phyloP scores from a whole-genome alignment of 2,329 filamentous ascomycete species.

The Aureobasidium subglaciale region DNA sequence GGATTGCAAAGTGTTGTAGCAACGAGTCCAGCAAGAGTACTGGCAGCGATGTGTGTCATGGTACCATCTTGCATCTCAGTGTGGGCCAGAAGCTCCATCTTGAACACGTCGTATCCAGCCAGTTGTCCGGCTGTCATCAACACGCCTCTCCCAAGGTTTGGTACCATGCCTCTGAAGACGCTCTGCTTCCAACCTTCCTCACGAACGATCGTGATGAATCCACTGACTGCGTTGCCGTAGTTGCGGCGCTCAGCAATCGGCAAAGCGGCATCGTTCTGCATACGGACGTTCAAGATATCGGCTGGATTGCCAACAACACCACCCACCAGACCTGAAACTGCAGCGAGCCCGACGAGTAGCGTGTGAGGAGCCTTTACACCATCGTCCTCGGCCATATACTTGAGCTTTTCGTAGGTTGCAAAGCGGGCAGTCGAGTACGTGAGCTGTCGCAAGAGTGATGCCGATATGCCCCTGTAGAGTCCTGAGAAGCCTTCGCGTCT shows the following conservation, averaged over 20 bases:
- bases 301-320: conserved; percentile 89
- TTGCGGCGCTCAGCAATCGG: conserved; percentile 68
- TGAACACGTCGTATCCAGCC: conserved; percentile 78
- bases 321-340: conserved; percentile 76
- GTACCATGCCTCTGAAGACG: conserved; percentile 79
- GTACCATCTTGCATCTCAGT: conserved; percentile 61
- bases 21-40: conserved; percentile 70
- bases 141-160: conserved; percentile 73
- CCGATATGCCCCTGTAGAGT: conserved; percentile 76
- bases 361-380: conserved; percentile 57
- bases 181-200: conserved; percentile 65
- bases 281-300: conserved; percentile 94
- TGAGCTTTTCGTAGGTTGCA: conserved; percentile 91
- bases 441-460: conserved; percentile 80
- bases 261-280: conserved; percentile 87
- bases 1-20: conserved; percentile 80
- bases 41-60: conserved; percentile 71
- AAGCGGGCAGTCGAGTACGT: conserved; percentile 97
- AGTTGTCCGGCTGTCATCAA: conserved; percentile 83
- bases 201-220: conserved; percentile 76
- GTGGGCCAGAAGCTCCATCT: conserved; percentile 58
- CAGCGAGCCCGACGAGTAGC: conserved; percentile 75
- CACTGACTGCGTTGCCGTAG: conserved; percentile 84
- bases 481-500: conserved; percentile 68
- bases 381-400: conserved; percentile 54